Conservation (phyloP, 139 green algal genomes). For the Tetradesmus lagerheimii region DNA sequence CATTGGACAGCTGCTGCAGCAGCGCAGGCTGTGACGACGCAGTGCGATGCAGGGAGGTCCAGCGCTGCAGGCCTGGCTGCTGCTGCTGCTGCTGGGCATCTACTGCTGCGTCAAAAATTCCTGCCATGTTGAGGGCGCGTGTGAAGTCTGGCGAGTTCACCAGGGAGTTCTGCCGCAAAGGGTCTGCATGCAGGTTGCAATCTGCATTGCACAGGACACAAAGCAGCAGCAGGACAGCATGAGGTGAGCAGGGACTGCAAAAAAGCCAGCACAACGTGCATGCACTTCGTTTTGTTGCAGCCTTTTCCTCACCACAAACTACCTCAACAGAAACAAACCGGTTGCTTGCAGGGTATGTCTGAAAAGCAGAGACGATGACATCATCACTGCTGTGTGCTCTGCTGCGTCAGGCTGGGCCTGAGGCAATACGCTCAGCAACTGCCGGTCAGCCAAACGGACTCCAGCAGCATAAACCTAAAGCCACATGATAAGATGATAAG, state of each 20-base stretch:
- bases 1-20: conserved; percentile 5
- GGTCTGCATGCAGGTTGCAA: background rate
- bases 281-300: too few relatives aligned
- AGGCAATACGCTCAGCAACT: too few relatives aligned
- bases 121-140: conserved; percentile 31
- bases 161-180: background rate
- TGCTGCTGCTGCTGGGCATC: conserved; percentile 14
- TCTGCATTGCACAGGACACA: background rate
- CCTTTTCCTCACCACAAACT: too few relatives aligned
- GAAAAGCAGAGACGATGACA: background rate
- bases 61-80: background rate
- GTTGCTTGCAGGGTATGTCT: too few relatives aligned
- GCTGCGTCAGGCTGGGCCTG: background rate
- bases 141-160: conserved; percentile 17
- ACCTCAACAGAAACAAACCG: too few relatives aligned
- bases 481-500: too few relatives aligned
- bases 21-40: background rate
- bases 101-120: conserved; percentile 16
- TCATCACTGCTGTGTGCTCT: background rate
- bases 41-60: background rate
- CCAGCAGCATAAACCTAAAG: too few relatives aligned
- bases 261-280: too few relatives aligned
- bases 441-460: too few relatives aligned
- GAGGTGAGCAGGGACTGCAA: too few relatives aligned
- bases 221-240: background rate